phyloP scores from a whole-genome alignment of 2,329 filamentous ascomycete species.

The Penicillium sp. region DNA sequence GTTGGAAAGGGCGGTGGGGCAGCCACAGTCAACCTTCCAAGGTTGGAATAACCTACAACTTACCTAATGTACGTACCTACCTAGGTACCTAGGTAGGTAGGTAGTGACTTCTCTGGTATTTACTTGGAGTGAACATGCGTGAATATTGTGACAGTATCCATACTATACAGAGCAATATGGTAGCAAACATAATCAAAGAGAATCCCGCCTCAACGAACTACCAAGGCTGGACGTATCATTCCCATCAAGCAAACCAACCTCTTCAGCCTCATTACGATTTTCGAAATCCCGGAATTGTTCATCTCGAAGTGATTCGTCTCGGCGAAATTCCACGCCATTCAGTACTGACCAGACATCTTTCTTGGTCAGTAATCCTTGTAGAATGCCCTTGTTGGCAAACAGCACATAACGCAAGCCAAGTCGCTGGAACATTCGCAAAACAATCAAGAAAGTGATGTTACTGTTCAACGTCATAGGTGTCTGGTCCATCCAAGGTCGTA shows the following conservation, averaged over 20 bases:
- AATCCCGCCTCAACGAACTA: conserved; percentile 32
- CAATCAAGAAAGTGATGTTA: conserved; percentile 74
- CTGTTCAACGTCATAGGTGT: conserved; percentile 88
- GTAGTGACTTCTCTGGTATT: background rate
- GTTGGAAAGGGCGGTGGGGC: background rate
- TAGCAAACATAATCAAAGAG: conserved; percentile 24
- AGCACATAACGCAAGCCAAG: conserved; percentile 87
- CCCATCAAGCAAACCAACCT: conserved; percentile 37
- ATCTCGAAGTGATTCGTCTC: conserved; percentile 31
- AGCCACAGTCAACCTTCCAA: too few species aligned
- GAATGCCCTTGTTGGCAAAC: conserved; percentile 74
- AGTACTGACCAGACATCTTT: conserved; percentile 96
- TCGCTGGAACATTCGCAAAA: conserved; percentile 89
- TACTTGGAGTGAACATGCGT: background rate
- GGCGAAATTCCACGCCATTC: conserved; percentile 65
- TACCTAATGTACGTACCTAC: too few species aligned
- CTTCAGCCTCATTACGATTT: conserved; percentile 31
- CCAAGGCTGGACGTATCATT: conserved; percentile 33
- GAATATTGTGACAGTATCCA: background rate
- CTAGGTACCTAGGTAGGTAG: too few species aligned
- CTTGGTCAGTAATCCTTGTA: conserved; percentile 88
- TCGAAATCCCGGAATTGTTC: conserved; percentile 28
- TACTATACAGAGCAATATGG: background rate
- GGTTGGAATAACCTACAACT: too few species aligned
- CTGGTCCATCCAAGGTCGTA: conserved; percentile 98